Base-by-base conservation (phyloP, 169 alveolate species). In the Eimeria sp. region DNA sequence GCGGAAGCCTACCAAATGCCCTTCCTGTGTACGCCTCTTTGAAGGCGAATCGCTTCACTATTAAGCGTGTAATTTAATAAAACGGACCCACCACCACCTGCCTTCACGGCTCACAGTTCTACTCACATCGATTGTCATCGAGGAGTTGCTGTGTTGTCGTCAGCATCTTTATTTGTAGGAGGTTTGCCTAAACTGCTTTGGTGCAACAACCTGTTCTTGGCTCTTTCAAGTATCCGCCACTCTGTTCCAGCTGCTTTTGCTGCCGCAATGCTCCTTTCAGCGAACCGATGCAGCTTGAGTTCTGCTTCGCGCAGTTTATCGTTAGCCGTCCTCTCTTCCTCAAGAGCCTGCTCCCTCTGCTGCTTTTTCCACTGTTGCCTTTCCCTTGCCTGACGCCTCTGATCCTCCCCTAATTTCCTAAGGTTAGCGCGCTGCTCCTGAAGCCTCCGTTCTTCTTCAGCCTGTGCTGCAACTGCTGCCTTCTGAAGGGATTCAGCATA, bases 221-320 rank as follows among this genome's bases (percentile, higher is more conserved):
- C 82, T 60, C 8, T 43, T 87, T 87, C 93, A 23, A 87, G 62
- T 18, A 87, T 62, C 82, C 93, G 66, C 93, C 93, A 87, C 49
- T 87, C 93, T 64, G 93, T 60, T 37, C 93, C 93, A 40, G 77
- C 83, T 87, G 78, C 93, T 33, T 87, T 87, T 87, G 93, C 93
- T 52, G 93, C 93, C 27, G 78, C 83, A 43, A 87, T 87, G 54
- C 78, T 46, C 54, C 43, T 27, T 54, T 87, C 93, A 52, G 93
- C 93, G 82, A 87, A 87, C 25, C 93, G 62, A n/a, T 87, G 82
- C 83, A 87, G 25, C 43, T 6, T 40, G 16, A 60, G 82, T 27
- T 87, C 93, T 40, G 56, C 93, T 43, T 60, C 93, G 2, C 40
- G 83, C 18, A 66, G 30, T 16, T 62, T 62, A 0, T 37, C 83